Evolutionary conservation across 129 eudicot species (phyloP).

Genomic region (Arctium lappa): DNA sequence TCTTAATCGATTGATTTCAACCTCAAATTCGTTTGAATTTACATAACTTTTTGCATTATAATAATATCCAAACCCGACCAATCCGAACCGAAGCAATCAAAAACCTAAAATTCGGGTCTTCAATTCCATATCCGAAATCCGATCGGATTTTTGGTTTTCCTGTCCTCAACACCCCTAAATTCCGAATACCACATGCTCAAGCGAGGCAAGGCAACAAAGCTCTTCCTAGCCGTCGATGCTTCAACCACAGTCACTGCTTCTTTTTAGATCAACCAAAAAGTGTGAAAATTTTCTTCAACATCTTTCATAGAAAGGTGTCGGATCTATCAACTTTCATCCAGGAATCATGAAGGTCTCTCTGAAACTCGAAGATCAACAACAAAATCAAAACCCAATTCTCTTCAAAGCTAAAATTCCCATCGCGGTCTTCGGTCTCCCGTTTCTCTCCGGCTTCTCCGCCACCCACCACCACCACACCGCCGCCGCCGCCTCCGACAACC

Average conservation of each 20-base stretch:
- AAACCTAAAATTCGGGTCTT: no score
- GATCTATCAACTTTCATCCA: background rate
- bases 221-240: background rate
- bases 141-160: no score
- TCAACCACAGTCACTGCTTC: background rate
- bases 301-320: background rate
- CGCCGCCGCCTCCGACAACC: constrained; percentile 21
- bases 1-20: no score
- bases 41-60: no score
- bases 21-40: no score
- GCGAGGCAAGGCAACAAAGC: background rate
- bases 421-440: constrained; percentile 73
- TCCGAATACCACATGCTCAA: background rate
- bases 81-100: no score
- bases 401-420: constrained; percentile 85
- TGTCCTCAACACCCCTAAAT: no score
- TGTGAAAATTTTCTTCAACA: background rate
- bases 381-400: constrained; percentile 46
- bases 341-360: constrained; percentile 59
- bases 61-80: no score
- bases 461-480: constrained; percentile 49
- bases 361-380: constrained; percentile 60
- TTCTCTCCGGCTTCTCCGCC: constrained; percentile 76
- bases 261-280: background rate
- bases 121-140: no score